Percentiles rank a stretch among this genome's conserved stretches.
Conservation (phyloP, 2,329 filamentous ascomycete species). For the Fusarium sp. region DNA sequence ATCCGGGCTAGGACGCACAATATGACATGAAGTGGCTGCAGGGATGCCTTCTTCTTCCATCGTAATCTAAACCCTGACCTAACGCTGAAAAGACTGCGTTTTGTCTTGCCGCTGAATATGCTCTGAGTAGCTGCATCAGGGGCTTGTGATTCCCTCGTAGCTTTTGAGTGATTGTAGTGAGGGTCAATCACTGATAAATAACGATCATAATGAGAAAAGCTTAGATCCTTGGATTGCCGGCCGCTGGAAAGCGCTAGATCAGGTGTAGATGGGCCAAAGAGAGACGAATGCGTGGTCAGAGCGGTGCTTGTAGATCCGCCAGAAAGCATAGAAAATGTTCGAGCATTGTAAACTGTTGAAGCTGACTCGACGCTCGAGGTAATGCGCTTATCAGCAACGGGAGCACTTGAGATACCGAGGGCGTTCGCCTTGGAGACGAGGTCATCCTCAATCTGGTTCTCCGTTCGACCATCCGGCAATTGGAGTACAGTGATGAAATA, state of each 20-base stretch:
- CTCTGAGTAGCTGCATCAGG: slow-evolving; percentile 53
- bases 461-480: slow-evolving; percentile 50
- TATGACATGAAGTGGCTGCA: slow-evolving; percentile 48
- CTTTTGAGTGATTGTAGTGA: slow-evolving; percentile 58
- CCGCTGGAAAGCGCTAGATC: slow-evolving; percentile 43
- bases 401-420: slow-evolving; percentile 52
- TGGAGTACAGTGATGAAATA: slow-evolving; percentile 58
- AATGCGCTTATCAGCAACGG: slow-evolving; percentile 52
- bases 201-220: slow-evolving; percentile 65
- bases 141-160: slow-evolving; percentile 51
- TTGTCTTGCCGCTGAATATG: slow-evolving; percentile 60
- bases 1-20: slow-evolving; percentile 45
- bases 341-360: slow-evolving; percentile 58
- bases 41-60: slow-evolving; percentile 53
- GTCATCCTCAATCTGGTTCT: slow-evolving; percentile 56
- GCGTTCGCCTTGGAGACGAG: slow-evolving; percentile 52
- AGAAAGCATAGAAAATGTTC: slow-evolving; percentile 60
- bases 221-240: slow-evolving; percentile 55
- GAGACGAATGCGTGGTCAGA: slow-evolving; percentile 59
- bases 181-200: slow-evolving; percentile 62
- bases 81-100: slow-evolving; percentile 60
- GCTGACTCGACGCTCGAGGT: slow-evolving; percentile 58
- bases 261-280: slow-evolving; percentile 48
- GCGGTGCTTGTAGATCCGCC: slow-evolving; percentile 56
- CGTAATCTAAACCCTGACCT: slow-evolving; percentile 60